Evolutionary conservation across 352 stramenopile species (phyloP).

Genomic region (Saprolegnia parasitica): DNA sequence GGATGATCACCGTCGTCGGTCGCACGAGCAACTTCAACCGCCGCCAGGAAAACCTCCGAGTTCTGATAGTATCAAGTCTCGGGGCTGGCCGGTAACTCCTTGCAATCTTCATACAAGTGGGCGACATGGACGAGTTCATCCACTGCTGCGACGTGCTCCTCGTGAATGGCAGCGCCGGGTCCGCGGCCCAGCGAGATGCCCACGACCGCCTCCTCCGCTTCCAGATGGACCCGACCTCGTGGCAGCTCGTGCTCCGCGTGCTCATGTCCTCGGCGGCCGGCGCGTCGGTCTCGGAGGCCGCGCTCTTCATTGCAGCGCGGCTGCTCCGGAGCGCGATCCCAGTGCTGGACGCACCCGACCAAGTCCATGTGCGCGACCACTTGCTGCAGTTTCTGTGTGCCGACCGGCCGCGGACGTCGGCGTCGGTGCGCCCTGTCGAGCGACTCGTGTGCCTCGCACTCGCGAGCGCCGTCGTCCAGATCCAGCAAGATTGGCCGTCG

Average conservation of each 20-base stretch:
- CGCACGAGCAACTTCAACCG: background rate
- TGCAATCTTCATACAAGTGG: conserved; percentile 12
- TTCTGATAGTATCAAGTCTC: too few relatives aligned
- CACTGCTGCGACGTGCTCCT: conserved; percentile 29
- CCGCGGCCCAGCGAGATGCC: conserved; percentile 8
- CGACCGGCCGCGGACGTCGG: background rate
- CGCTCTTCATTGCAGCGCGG: conserved; percentile 23
- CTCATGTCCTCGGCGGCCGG: background rate
- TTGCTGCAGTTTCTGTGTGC: conserved; percentile 12
- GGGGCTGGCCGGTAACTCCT: background rate
- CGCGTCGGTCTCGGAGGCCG: conserved; percentile 5
- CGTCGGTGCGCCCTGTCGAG: conserved; percentile 3
- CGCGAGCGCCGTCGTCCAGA: conserved; percentile 23
- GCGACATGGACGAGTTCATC: conserved; percentile 26
- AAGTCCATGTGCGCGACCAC: conserved; percentile 23
- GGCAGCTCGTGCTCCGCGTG: conserved; percentile 21
- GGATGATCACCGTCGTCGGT: too few relatives aligned
- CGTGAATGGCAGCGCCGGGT: conserved; percentile 25
- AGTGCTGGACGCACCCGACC: background rate
- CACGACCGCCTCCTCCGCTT: conserved; percentile 22
- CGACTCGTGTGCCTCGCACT: conserved; percentile 23
- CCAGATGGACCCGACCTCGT: conserved; percentile 19
- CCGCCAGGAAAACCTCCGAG: too few relatives aligned
- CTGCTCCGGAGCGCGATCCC: conserved; percentile 15
- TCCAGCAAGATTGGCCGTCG: conserved; percentile 15